These are phyloP conservation scores for Cicer pinnatifidum DNA, from an alignment of 306 rosid genomes.

Conservation along the genomic window DNA sequence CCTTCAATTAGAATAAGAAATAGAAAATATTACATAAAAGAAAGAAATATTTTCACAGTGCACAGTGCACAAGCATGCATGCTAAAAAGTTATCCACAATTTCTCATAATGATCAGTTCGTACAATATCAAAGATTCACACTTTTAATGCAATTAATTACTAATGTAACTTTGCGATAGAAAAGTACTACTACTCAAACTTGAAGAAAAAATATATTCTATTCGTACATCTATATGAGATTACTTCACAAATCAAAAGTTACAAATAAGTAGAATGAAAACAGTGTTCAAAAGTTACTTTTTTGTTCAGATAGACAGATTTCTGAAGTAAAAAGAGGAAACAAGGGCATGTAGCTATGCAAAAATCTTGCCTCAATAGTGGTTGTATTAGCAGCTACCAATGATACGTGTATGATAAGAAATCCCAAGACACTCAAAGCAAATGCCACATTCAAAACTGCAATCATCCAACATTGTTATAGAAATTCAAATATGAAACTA, in stretches of 20 bases:
- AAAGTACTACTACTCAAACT: not conserved
- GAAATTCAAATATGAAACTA: constrained; percentile 38
- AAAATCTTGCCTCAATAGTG: constrained; percentile 68
- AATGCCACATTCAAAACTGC: constrained; percentile 91
- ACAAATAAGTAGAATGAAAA: not conserved
- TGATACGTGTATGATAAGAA: constrained; percentile 88
- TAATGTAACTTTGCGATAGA: not conserved
- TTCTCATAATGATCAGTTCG: not conserved
- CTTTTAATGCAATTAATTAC: constrained; percentile 12
- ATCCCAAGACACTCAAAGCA: constrained; percentile 85
- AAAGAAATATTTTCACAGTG: constrained; percentile 28
- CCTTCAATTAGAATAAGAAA: constrained; percentile 13
- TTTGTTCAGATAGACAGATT: not conserved
- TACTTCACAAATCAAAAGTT: not conserved
- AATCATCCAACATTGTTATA: not conserved
- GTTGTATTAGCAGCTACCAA: constrained; percentile 85
- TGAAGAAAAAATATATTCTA: not conserved
- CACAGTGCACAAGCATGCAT: not conserved
- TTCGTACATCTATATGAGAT: too few relatives aligned
- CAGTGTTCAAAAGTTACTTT: not conserved
- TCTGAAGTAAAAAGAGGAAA: constrained; percentile 1
- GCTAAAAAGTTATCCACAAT: not conserved
- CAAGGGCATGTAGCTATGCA: not conserved
- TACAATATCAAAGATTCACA: not conserved
- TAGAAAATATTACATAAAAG: not conserved